phyloP scores from a whole-genome alignment of 768 basidiomycete genomes.

The Serendipita sp. region DNA sequence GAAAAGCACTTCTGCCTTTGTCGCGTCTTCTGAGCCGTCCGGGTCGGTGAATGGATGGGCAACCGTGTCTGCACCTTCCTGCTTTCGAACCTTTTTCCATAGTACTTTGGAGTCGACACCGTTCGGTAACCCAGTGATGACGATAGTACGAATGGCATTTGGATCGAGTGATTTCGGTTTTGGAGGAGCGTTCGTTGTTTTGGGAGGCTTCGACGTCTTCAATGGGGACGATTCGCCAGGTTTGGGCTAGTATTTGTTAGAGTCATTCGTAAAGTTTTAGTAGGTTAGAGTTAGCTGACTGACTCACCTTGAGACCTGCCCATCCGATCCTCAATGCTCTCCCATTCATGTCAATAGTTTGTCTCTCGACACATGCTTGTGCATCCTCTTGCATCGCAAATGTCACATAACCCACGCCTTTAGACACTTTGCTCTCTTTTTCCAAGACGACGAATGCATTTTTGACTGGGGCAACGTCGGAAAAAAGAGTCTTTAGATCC shows the following conservation, averaged over 20 bases:
- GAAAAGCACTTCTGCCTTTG: constrained; percentile 64
- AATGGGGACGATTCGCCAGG: constrained; percentile 5
- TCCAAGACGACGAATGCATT: constrained; percentile 87
- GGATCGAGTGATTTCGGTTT: constrained; percentile 32
- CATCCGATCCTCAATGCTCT: constrained; percentile 60
- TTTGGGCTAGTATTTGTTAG: too few species aligned
- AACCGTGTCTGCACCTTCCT: constrained; percentile 56
- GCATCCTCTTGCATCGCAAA: constrained; percentile 86
- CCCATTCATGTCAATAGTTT: constrained; percentile 42
- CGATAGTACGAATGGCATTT: constrained; percentile 66
- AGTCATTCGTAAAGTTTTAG: not conserved
- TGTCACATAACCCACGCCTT: constrained; percentile 93
- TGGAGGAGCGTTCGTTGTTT: constrained; percentile 2
- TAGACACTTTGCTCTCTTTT: constrained; percentile 55
- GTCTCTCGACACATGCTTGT: constrained; percentile 46
- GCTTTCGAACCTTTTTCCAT: constrained; percentile 81
- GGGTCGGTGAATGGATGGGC: constrained; percentile 42
- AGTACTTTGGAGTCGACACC: constrained; percentile 45
- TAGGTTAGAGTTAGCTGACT: not conserved
- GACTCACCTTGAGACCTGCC: constrained; percentile 61
- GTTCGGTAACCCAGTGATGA: constrained; percentile 56
- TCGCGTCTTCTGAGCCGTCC: constrained; percentile 31
- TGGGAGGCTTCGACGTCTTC: constrained; percentile 4
- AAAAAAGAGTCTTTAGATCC: constrained; percentile 84
- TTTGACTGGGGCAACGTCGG: constrained; percentile 86